phyloP scores from a whole-genome alignment of 805 yeast genomes.

The Cyberlindnera galapagoensis region DNA sequence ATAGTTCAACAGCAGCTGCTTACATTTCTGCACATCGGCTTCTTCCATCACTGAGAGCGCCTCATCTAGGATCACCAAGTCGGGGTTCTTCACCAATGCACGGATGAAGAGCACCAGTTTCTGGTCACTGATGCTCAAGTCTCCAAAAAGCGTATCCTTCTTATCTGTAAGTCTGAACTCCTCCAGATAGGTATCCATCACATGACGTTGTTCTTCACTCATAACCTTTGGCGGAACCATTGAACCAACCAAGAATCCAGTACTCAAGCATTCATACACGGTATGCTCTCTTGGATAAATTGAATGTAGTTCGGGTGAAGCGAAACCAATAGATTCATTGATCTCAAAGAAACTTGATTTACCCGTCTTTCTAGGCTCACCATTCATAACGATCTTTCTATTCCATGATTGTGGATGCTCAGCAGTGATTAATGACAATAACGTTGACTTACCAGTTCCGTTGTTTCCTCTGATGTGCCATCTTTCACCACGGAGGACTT shows the following conservation, averaged over 20 bases:
- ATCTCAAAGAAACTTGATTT: constrained; percentile 68
- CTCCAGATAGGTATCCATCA: constrained; percentile 39
- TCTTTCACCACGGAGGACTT: constrained; percentile 60
- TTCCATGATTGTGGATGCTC: constrained; percentile 98
- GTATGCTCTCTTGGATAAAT: constrained; percentile 60
- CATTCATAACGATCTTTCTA: constrained; percentile 54
- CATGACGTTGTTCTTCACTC: constrained; percentile 28
- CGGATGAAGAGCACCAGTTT: constrained; percentile 72
- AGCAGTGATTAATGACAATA: constrained; percentile 76
- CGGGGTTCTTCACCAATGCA: constrained; percentile 73
- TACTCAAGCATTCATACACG: constrained; percentile 51
- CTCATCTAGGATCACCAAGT: constrained; percentile 78
- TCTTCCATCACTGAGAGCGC: constrained; percentile 89
- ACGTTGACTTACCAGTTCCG: constrained; percentile 91
- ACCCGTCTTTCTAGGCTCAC: constrained; percentile 69
- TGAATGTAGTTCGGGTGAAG: constrained; percentile 90
- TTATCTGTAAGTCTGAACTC: constrained; percentile 37
- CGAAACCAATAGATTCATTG: constrained; percentile 72
- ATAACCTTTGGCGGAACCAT: constrained; percentile 43
- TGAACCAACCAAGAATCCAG: constrained; percentile 73
- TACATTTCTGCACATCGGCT: constrained; percentile 48
- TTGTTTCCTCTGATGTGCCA: constrained; percentile 90
- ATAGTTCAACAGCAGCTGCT: constrained; percentile 43
- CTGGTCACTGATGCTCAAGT: constrained; percentile 64
- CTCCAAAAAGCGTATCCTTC: constrained; percentile 39